phyloP scores from a whole-genome alignment of 495 filamentous ascomycete species.

The Copromyces sp. region DNA sequence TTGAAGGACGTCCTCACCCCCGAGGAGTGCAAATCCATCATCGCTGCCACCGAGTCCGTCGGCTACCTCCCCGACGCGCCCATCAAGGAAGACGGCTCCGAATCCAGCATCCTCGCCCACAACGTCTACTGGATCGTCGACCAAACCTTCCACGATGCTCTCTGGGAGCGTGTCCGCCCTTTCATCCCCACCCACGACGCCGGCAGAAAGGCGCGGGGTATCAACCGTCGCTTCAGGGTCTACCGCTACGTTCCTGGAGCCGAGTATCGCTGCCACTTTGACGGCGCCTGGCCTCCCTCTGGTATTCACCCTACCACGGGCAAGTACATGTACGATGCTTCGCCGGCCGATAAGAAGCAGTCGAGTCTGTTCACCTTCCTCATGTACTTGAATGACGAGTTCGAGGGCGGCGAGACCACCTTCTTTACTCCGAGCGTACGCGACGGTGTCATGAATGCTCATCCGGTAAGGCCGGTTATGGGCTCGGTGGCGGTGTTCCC shows the following conservation, averaged over 20 bases:
- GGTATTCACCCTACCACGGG: slow-evolving; percentile 25
- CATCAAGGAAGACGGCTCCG: slow-evolving; percentile 29
- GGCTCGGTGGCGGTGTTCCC: slow-evolving; percentile 37
- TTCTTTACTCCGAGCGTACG: slow-evolving; percentile 35
- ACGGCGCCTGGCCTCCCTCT: slow-evolving; percentile 41
- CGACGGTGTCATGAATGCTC: slow-evolving; percentile 38
- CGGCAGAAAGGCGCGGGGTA: slow-evolving; percentile 28
- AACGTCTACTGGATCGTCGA: slow-evolving; percentile 45
- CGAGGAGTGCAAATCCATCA: slow-evolving; percentile 34
- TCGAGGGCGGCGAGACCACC: slow-evolving; percentile 40
- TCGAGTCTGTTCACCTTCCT: slow-evolving; percentile 40
- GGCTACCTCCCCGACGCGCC: slow-evolving; percentile 39
- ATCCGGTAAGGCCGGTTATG: slow-evolving; percentile 37
- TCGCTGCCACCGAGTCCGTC: slow-evolving; percentile 34
- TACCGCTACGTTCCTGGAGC: slow-evolving; percentile 42
- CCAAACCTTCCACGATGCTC: slow-evolving; percentile 25
- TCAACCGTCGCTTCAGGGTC: slow-evolving; percentile 39
- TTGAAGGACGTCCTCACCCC: slow-evolving; percentile 29
- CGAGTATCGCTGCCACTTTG: slow-evolving; percentile 37
- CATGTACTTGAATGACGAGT: slow-evolving; percentile 44
- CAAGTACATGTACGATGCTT: slow-evolving; percentile 36
- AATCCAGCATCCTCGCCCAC: slow-evolving; percentile 36
- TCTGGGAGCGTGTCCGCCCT: slow-evolving; percentile 32
- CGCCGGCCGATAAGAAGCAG: slow-evolving; percentile 32
- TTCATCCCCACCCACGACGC: slow-evolving; percentile 27